phyloP scores from a whole-genome alignment of 139 green algal genomes.

The Chlorella vulgaris region DNA sequence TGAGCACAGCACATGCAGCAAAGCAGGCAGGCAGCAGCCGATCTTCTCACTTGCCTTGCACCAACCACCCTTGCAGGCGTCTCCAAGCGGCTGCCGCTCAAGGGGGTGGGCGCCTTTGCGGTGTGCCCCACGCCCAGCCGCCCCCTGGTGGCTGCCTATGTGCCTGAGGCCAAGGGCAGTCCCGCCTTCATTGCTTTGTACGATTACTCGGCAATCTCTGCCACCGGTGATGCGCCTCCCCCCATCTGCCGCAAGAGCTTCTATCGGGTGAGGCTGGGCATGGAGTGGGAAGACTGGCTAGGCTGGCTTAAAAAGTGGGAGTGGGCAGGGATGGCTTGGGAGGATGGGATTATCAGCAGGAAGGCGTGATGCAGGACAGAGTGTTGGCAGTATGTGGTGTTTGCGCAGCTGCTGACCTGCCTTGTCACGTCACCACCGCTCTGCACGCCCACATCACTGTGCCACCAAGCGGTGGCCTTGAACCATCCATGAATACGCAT shows the following conservation, averaged over 20 bases:
- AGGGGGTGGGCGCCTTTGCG: constrained; percentile 66
- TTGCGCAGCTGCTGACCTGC: too few species aligned
- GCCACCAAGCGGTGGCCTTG: too few species aligned
- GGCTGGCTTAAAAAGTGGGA: too few species aligned
- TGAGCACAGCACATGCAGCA: too few species aligned
- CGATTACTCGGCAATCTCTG: constrained; percentile 35
- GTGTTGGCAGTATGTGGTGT: too few species aligned
- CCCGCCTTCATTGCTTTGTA: constrained; percentile 76
- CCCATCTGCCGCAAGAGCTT: constrained; percentile 66
- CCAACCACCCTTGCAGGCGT: constrained; percentile 36
- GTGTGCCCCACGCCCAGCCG: constrained; percentile 46
- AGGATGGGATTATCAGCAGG: too few species aligned
- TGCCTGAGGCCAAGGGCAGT: constrained; percentile 76
- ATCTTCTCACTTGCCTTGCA: neutral
- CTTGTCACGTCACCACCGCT: too few species aligned
- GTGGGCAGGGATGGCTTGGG: too few species aligned
- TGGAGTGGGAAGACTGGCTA: constrained; percentile 2
- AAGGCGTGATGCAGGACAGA: too few species aligned
- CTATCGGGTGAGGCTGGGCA: constrained; percentile 50
- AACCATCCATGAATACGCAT: too few species aligned
- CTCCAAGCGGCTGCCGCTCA: constrained; percentile 70
- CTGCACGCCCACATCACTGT: too few species aligned
- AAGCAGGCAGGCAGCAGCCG: too few species aligned
- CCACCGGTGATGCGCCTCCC: constrained; percentile 41
- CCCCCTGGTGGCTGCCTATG: constrained; percentile 12